Percentiles rank a stretch among this genome's conserved stretches.
Evolutionary conservation across 73 alveolate species (phyloP).

Genomic region (Durusdinium trenchii): DNA sequence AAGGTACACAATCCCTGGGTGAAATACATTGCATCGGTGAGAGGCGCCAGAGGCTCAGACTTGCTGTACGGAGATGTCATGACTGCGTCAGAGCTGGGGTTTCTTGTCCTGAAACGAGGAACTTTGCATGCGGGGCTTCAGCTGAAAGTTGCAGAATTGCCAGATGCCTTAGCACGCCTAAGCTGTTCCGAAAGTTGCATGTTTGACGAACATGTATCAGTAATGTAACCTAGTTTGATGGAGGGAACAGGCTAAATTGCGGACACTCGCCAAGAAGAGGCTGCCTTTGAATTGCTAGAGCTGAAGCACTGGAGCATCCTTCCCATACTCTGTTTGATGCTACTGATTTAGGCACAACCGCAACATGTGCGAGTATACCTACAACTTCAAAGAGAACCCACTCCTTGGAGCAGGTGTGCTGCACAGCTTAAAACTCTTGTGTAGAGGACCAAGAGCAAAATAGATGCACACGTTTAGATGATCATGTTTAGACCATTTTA

Average conservation of each 20-base stretch:
- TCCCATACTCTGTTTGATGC: too few relatives aligned
- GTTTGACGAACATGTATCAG: too few relatives aligned
- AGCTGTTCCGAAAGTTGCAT: too few relatives aligned
- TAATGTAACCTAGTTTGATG: too few relatives aligned
- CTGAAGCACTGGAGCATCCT: too few relatives aligned
- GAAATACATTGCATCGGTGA: conserved; percentile 65
- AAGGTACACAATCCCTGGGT: conserved; percentile 64
- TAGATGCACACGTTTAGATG: too few relatives aligned
- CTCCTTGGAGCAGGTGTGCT: conserved; percentile 70
- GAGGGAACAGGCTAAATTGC: too few relatives aligned
- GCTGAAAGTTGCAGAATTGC: conserved; percentile 42
- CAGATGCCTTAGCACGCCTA: not conserved
- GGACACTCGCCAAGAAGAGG: too few relatives aligned
- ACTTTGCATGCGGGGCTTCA: conserved; percentile 68
- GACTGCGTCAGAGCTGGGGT: not conserved
- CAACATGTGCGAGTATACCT: conserved; percentile 93
- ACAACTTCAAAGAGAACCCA: conserved; percentile 48
- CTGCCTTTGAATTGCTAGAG: too few relatives aligned
- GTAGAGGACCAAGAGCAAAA: too few relatives aligned
- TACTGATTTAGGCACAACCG: conserved; percentile 65
- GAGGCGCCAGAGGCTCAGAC: not conserved
- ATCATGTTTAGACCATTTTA: too few relatives aligned
- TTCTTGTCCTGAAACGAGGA: not conserved
- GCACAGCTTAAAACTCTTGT: not conserved
- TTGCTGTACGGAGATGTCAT: not conserved